Evolutionary conservation across 1,139 yeast species (phyloP), one percentile per base, ranked within the genome.

Genomic region (Hansenula anomala): DNA sequence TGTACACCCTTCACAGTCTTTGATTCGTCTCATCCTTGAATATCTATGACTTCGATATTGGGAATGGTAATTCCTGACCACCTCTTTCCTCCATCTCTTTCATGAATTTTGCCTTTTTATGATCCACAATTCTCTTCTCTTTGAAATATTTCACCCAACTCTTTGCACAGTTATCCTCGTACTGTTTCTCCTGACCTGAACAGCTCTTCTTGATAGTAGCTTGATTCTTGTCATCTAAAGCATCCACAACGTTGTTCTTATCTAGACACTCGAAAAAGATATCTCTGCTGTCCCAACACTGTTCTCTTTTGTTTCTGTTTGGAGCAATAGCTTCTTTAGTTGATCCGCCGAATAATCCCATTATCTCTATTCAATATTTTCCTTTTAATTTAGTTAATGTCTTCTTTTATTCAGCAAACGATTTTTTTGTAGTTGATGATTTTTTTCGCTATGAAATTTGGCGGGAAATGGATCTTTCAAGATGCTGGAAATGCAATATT

Each of bases 281-380:
- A 52, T 82, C 90, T 42, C 90, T 66, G 15, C 82, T 66, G 29
- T 74, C 81, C 89, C 89, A 82, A 60, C 90, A 82, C 44, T 61
- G 61, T 48, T 72, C 68, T 44, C 88, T 67, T 40, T 73, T 67
- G 22, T 69, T 59, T 47, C 82, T 69, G 46, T 69, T 71, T 44
- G 80, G 79, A 24, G 76, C 69, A 24, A 43, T 44, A 11, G 45
- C 46, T 7, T 61, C 64, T 17, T 9, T 6, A 8, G 57, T 62
- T 39, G 41, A 30, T 23, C 50, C 45, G 32, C 45, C 49, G 47
- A 66, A 67, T 35, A 64, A 49, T 19, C 67, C 71, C 73, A 68
- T 67, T 8, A 13, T 19, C 5, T 10, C 11, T 6, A 9, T 20
- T 9, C 22, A 20, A 20, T 9, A 20, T 9, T 20, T 6, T 20